Percentiles rank a stretch among this genome's conserved stretches.
Conservation (phyloP, 305 asterid genomes). For the Ruellia speciosa region DNA sequence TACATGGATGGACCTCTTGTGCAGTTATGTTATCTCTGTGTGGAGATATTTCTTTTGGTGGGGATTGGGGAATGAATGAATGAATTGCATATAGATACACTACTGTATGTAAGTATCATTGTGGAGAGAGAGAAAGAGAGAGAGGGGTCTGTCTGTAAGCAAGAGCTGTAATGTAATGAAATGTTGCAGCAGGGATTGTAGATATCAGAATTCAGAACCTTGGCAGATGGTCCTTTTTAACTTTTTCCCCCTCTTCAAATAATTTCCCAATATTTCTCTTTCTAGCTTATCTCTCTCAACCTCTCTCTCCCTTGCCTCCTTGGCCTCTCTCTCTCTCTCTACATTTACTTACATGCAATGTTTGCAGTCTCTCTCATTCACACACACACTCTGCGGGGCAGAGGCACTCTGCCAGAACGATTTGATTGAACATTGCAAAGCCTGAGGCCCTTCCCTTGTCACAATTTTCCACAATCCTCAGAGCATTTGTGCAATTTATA, state of each 20-base stretch:
- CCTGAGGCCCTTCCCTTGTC: conserved; percentile 34
- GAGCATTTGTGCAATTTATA: conserved; percentile 21
- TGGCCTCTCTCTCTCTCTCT: conserved; percentile 35
- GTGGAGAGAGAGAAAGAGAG: background rate
- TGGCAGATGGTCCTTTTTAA: conserved; percentile 50
- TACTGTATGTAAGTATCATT: no score
- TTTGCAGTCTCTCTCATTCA: conserved; percentile 17
- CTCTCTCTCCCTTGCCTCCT: conserved; percentile 8
- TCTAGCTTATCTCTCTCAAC: background rate
- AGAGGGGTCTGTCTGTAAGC: background rate
- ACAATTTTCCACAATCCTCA: conserved; percentile 47
- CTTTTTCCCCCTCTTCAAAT: conserved; percentile 35
- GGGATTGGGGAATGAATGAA: no score
- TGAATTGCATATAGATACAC: no score
- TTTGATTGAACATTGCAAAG: conserved; percentile 72
- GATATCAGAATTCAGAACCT: conserved; percentile 32
- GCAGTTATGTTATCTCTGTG: no score
- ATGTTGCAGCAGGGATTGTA: conserved; percentile 30
- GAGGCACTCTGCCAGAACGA: conserved; percentile 46
- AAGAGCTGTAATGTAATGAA: background rate
- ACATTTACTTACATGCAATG: conserved; percentile 28
- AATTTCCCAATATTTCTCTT: conserved; percentile 26
- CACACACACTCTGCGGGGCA: conserved; percentile 23
- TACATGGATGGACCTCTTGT: no score
- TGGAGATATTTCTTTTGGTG: no score